Evolutionary conservation across 306 rosid species (phyloP).

Genomic region (Cucumis melo): DNA sequence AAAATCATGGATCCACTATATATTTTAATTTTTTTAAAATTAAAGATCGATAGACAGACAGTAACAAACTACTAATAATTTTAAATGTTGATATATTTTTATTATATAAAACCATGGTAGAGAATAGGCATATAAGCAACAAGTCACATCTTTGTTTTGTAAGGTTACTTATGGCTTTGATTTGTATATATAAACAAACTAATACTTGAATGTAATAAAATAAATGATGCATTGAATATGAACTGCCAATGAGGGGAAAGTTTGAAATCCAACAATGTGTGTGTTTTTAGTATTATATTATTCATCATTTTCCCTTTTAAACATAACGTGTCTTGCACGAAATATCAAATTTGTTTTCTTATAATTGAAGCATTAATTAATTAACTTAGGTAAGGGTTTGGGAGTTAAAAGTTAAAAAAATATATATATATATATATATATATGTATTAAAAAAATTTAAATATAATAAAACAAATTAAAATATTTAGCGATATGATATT

Average conservation of each 20-base stretch:
- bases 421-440: too few relatives aligned
- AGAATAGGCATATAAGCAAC: neutral
- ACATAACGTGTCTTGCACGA: neutral
- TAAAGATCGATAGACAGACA: too few relatives aligned
- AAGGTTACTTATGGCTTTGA: too few relatives aligned
- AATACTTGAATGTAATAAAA: neutral
- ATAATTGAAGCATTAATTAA: neutral
- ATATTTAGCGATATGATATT: too few relatives aligned
- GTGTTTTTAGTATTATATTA: neutral
- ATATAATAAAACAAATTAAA: too few relatives aligned
- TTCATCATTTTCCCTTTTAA: neutral
- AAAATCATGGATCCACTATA: too few relatives aligned
- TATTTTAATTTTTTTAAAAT: too few relatives aligned
- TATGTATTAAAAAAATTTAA: too few relatives aligned
- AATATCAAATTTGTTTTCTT: neutral
- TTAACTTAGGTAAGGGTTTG: neutral
- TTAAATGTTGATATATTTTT: too few relatives aligned
- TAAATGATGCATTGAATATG: neutral
- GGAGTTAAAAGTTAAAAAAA: neutral
- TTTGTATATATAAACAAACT: too few relatives aligned
- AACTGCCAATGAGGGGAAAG: neutral
- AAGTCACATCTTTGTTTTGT: neutral
- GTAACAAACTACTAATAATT: too few relatives aligned
- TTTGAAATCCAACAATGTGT: neutral
- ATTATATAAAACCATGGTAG: neutral